phyloP scores from a whole-genome alignment of 2,329 filamentous ascomycete genomes.

The Didymella keratinophila region DNA sequence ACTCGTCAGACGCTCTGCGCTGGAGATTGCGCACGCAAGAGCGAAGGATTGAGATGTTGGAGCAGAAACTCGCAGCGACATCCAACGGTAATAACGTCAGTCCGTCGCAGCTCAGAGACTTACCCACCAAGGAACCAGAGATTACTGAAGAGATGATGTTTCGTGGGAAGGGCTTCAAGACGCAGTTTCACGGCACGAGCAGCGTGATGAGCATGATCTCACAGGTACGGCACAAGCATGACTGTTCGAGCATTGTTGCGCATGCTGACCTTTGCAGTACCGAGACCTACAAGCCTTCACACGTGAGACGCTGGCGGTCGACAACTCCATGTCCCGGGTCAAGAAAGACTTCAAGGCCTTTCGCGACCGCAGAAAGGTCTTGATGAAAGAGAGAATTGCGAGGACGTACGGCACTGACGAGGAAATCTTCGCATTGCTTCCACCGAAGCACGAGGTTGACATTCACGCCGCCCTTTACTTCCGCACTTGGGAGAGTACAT shows the following conservation, averaged over 20 bases:
- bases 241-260: neutral
- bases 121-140: constrained; percentile 25
- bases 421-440: constrained; percentile 50
- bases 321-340: constrained; percentile 41
- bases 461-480: constrained; percentile 58
- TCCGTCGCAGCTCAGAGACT: constrained; percentile 27
- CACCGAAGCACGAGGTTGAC: constrained; percentile 51
- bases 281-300: constrained; percentile 49
- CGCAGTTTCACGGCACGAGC: constrained; percentile 55
- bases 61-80: constrained; percentile 38
- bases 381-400: constrained; percentile 32
- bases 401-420: constrained; percentile 34
- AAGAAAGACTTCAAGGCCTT: constrained; percentile 47
- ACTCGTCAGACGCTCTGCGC: constrained; percentile 31
- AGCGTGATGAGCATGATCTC: constrained; percentile 49
- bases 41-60: constrained; percentile 41
- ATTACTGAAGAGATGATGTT: constrained; percentile 52
- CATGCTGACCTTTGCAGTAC: constrained; percentile 34
- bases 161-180: constrained; percentile 55
- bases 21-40: constrained; percentile 45
- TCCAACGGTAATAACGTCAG: constrained; percentile 25
- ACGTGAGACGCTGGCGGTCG: constrained; percentile 38
- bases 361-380: constrained; percentile 39
- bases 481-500: constrained; percentile 58
- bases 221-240: constrained; percentile 34